Base-by-base conservation (phyloP, 345 rosid species). In the Hibiscus tridactylites region DNA sequence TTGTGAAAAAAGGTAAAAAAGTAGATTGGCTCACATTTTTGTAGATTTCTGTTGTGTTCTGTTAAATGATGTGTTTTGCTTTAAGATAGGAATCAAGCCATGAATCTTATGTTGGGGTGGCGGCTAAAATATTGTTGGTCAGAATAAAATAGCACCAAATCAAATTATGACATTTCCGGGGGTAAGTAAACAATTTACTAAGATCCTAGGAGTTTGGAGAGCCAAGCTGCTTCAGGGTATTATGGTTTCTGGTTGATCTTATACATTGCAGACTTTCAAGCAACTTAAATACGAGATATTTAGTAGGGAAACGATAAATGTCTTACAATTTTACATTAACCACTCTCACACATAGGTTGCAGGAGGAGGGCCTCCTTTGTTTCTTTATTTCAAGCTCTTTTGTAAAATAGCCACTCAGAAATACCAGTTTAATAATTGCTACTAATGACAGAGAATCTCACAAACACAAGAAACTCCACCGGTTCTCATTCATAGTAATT, bases 351-450 rank as follows among this genome's bases (percentile, higher is more conserved):
- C 52, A 8, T 28, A 57, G 42, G 71, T 63, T 66, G 35, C 47
- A 29, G 73, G 67, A 54, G 74, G 65, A 54, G 70, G 35, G 79
- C 80, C 82, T 75, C 77, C 68, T 72, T 77, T 78, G 73, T 76
- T 77, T 78, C 73, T 76, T 84, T 29, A 60, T 28, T 76, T 77
- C 76, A 70, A 74, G 24, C 72, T 76, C 61, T 75, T 17, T 73
- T 68, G 74, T 79, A 33, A 29, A 65, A 72, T 71, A 46, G 71
- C 12, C 79, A 75, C 83, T 76, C 77, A 35, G 66, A 47, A 29
- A 73, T 69, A 69, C 70, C 76, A 29, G 52, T 59, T 61, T 35
- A 62, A 75, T 21, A 15, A 74, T 72, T 65, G 54, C 66, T 70
- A 56, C 61, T 56, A 52, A 72, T 61, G 60, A 16, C 60, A 53